Evolutionary conservation across 192 early-diverging fungal species (phyloP).

Genomic region (Backusella tuberculispora): DNA sequence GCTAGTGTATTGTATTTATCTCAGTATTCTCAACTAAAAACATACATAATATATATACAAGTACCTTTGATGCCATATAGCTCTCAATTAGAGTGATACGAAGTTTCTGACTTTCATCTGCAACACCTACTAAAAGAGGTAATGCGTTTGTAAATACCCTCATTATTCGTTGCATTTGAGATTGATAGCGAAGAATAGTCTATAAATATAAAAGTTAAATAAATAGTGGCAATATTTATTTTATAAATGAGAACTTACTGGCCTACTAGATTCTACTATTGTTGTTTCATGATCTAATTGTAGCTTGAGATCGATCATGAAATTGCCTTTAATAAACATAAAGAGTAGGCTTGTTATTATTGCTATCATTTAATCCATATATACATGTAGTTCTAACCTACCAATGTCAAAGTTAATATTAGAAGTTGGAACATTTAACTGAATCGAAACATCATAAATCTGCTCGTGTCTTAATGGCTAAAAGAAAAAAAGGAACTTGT

Average conservation of each 20-base stretch:
- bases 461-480: conserved; percentile 36
- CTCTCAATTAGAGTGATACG: conserved; percentile 31
- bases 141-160: conserved; percentile 35
- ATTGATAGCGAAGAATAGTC: conserved; percentile 42
- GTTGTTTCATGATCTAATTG: conserved; percentile 40
- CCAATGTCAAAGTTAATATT: conserved; percentile 34
- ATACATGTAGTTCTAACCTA: background rate
- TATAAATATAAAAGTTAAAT: background rate
- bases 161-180: conserved; percentile 30
- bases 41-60: background rate
- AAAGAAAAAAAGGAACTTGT: too few species aligned
- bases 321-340: conserved; percentile 38
- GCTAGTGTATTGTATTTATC: background rate
- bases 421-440: conserved; percentile 34
- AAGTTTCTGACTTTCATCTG: conserved; percentile 37
- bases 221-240: background rate
- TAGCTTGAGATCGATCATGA: conserved; percentile 43
- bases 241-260: conserved; percentile 41
- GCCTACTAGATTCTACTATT: conserved; percentile 47
- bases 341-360: background rate
- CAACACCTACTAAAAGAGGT: conserved; percentile 32
- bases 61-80: conserved; percentile 35
- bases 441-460: conserved; percentile 26
- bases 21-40: background rate
- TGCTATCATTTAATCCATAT: background rate